Evolutionary conservation across 768 basidiomycete species (phyloP).

Genomic region (Suillus weaverae): DNA sequence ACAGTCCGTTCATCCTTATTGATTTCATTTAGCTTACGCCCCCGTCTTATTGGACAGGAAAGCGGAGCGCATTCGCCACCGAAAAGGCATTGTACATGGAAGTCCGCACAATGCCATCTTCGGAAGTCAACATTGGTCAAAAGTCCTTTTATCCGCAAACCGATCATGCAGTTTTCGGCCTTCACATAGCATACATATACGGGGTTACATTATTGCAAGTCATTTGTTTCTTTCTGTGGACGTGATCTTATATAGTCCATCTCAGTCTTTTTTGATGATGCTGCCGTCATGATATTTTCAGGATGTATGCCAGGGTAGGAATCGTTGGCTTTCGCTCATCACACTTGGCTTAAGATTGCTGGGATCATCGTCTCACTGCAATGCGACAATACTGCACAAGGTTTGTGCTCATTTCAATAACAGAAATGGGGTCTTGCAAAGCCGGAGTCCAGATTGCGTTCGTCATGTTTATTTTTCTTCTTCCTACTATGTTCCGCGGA

Average conservation of each 20-base stretch:
- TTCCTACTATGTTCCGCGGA: no score
- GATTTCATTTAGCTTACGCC: conserved; percentile 22
- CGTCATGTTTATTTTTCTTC: no score
- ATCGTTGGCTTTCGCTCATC: conserved; percentile 53
- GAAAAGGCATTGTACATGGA: conserved; percentile 43
- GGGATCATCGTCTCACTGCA: conserved; percentile 50
- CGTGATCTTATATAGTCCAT: neutral
- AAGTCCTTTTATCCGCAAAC: conserved; percentile 43
- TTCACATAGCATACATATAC: conserved; percentile 72
- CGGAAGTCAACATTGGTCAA: conserved; percentile 45
- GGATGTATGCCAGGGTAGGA: conserved; percentile 40
- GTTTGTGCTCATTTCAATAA: conserved; percentile 51
- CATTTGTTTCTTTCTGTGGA: neutral
- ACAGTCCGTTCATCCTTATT: conserved; percentile 17
- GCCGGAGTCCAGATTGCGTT: conserved; percentile 46
- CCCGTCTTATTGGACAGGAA: conserved; percentile 47
- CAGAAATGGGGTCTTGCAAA: conserved; percentile 51
- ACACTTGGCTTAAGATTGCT: conserved; percentile 66
- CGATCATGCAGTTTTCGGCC: conserved; percentile 65
- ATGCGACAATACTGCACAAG: conserved; percentile 56
- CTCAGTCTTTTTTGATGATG: conserved; percentile 63
- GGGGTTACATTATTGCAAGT: conserved; percentile 57
- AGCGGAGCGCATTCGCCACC: conserved; percentile 42
- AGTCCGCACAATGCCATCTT: conserved; percentile 46
- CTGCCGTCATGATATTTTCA: conserved; percentile 59